Percentiles rank a stretch among this genome's conserved stretches.
These are phyloP conservation scores for Ustilago esculenta DNA, from an alignment of 1,284 basidiomycete genomes.

Conservation along the genomic window DNA sequence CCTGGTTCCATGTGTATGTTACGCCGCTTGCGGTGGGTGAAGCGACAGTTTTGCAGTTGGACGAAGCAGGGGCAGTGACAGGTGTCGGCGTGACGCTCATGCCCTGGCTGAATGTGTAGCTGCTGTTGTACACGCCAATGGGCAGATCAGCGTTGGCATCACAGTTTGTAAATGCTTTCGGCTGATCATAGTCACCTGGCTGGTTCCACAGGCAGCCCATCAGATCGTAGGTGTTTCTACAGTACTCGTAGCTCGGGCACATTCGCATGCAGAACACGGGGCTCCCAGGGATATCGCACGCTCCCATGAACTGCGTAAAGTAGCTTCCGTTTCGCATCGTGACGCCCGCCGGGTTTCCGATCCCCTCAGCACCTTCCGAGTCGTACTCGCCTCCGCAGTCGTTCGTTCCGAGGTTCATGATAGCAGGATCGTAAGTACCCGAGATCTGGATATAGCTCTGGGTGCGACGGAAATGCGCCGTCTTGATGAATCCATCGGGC, in stretches of 20 bases:
- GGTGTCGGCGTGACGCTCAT: constrained; percentile 46
- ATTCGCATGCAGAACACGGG: constrained; percentile 55
- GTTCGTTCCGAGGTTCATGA: constrained; percentile 56
- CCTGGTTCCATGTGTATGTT: constrained; percentile 59
- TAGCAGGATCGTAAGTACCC: constrained; percentile 55
- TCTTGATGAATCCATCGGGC: constrained; percentile 61
- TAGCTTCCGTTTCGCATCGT: constrained; percentile 51
- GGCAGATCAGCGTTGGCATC: constrained; percentile 54
- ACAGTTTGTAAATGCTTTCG: constrained; percentile 56
- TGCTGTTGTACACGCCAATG: constrained; percentile 54
- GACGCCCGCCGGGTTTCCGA: constrained; percentile 61
- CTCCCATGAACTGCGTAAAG: constrained; percentile 57
- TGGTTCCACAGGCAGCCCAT: constrained; percentile 55
- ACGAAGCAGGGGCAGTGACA: constrained; percentile 52
- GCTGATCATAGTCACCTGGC: constrained; percentile 52
- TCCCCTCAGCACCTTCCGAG: constrained; percentile 43
- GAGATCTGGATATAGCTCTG: constrained; percentile 52
- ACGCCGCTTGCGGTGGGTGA: constrained; percentile 53
- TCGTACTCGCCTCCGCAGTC: constrained; percentile 59
- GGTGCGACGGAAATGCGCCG: constrained; percentile 56
- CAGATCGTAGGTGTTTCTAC: constrained; percentile 57
- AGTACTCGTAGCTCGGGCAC: constrained; percentile 55
- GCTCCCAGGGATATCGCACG: constrained; percentile 58
- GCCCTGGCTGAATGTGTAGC: constrained; percentile 60
- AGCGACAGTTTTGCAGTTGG: constrained; percentile 44